Evolutionary conservation across 768 basidiomycete genomes (phyloP).

Genomic region (Agrocybe pediades): DNA sequence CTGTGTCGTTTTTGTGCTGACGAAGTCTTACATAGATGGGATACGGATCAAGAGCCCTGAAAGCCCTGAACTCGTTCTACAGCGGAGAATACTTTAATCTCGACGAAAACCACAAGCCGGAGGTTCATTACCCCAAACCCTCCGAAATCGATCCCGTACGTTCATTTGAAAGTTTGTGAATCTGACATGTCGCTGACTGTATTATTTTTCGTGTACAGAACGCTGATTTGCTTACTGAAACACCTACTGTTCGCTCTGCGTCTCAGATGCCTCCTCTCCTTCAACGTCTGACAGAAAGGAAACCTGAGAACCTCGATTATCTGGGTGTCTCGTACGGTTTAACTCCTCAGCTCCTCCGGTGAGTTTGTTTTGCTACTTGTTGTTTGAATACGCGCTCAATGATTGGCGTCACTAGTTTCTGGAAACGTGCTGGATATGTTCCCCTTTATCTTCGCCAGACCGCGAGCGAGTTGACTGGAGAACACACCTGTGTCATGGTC

Average conservation of each 20-base stretch:
- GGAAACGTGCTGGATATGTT: slow-evolving; percentile 92
- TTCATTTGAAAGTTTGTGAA: too few relatives aligned
- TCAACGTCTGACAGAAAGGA: slow-evolving; percentile 85
- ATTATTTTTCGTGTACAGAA: slow-evolving; percentile 22
- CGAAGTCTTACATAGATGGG: slow-evolving; percentile 83
- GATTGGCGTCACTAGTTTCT: slow-evolving; percentile 59
- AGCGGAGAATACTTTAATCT: slow-evolving; percentile 90
- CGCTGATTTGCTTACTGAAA: slow-evolving; percentile 71
- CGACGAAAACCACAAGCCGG: slow-evolving; percentile 61
- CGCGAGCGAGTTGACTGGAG: slow-evolving; percentile 92
- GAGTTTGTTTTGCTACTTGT: slow-evolving; percentile 8
- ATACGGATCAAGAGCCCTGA: slow-evolving; percentile 87
- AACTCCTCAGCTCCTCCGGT: slow-evolving; percentile 82
- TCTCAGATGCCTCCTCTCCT: slow-evolving; percentile 90
- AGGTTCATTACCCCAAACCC: slow-evolving; percentile 63
- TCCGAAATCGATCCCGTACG: slow-evolving; percentile 47
- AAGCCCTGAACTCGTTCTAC: slow-evolving; percentile 88
- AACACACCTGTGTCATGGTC: slow-evolving; percentile 96
- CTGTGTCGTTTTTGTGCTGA: slow-evolving; percentile 8
- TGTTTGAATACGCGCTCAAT: slow-evolving; percentile 2
- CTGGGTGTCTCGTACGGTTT: slow-evolving; percentile 96
- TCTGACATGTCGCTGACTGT: neutral
- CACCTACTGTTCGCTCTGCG: slow-evolving; percentile 69
- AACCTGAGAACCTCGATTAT: slow-evolving; percentile 90
- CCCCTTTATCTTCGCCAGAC: slow-evolving; percentile 95